Evolutionary conservation across 352 stramenopile species (phyloP), one percentile per base, ranked within the genome.

Genomic region (Phytophthora cactorum): DNA sequence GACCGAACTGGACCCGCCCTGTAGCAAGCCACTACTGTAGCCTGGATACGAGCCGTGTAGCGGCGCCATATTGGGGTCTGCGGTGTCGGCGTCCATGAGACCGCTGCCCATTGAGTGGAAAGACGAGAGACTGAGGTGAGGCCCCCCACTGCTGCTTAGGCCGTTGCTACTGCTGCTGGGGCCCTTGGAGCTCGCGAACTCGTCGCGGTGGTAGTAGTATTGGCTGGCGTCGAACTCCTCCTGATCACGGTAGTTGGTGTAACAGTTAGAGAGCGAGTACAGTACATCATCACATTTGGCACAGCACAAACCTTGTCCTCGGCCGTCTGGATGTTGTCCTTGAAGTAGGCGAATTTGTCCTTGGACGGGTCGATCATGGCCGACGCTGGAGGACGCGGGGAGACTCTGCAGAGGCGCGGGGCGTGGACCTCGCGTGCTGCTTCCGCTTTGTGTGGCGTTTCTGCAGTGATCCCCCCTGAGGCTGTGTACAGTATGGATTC

Each of bases 311-410:
- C 87, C 81, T 95, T 92, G 66, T 95, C 87, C 72, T 95, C 87
- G 25, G 85, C 85, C 4, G 85, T 95, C 77, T 95, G 87, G 70
- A 95, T 93, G 66, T 95, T 95, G 70, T 95, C 85, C 75, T 95
- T 95, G 68, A 95, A 95, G 74, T 95, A 95, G 1, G 87, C 87
- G 65, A 95, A 90, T 68, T 93, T 93, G 77, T 95, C 87, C 65
- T 95, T 95, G 27, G 84, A 95, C 54, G 87, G 87, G 64, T 95
- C 87, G 60, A 95, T 92, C 86, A 93, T 93, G 47, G 53, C 59
- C 53, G 17, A 22, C 17, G 15, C 31, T 46, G 15, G 50, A 41
- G 28, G 6, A 22, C 49, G 50, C 31, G 7, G 41, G n/a, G 41
- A 47, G 41, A 47, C 41, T 47, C 36, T 27, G 38, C 11, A 56